Evolutionary conservation across 129 eudicot genomes (phyloP).

Genomic region (Sambucus nigra): DNA sequence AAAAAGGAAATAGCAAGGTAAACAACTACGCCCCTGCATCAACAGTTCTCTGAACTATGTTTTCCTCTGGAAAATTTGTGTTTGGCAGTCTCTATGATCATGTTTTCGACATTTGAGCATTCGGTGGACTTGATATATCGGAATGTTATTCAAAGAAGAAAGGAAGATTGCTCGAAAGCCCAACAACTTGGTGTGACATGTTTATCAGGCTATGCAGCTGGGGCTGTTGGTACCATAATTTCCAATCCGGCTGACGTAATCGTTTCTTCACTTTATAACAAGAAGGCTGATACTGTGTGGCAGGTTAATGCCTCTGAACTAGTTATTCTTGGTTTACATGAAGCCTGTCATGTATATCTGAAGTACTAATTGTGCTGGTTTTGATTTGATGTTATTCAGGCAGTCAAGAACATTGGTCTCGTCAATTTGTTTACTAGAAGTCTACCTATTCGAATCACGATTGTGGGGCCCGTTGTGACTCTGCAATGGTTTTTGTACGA

Average conservation of each 20-base stretch:
- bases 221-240: constrained; percentile 74
- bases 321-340: not conserved
- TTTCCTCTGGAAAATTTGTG: not conserved
- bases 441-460: too few species aligned
- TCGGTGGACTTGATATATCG: constrained; percentile 66
- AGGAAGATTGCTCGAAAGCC: constrained; percentile 65
- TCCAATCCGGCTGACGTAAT: constrained; percentile 93
- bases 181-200: constrained; percentile 88
- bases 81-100: constrained; percentile 74
- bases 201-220: constrained; percentile 78
- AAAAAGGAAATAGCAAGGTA: too few species aligned
- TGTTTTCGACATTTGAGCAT: constrained; percentile 93
- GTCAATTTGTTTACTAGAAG: too few species aligned
- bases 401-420: constrained; percentile 52
- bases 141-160: constrained; percentile 43
- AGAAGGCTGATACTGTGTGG: constrained; percentile 49
- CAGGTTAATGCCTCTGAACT: constrained; percentile 37
- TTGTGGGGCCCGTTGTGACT: too few species aligned
- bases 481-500: too few species aligned
- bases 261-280: constrained; percentile 65
- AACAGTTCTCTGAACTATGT: not conserved
- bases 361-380: not conserved
- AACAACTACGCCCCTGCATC: too few species aligned
- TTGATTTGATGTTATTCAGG: constrained; percentile 31
- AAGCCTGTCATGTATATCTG: not conserved